Conservation (phyloP, 352 stramenopile genomes). For the Pythium myriotylum region DNA sequence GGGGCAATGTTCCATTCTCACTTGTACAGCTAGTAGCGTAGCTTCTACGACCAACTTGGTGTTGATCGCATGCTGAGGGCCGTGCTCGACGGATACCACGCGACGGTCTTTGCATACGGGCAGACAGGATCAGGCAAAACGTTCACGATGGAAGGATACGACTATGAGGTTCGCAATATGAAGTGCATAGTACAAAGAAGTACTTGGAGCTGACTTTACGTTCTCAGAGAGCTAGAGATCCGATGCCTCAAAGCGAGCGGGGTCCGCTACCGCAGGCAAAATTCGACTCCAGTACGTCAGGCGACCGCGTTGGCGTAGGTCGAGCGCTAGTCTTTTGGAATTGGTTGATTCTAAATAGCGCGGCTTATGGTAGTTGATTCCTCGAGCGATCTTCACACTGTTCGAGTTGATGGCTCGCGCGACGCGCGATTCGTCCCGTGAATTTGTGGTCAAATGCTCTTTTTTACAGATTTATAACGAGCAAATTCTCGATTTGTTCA, state of each 20-base stretch:
- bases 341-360: too few species aligned
- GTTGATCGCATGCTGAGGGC: constrained; percentile 37
- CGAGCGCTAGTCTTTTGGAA: background rate
- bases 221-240: constrained; percentile 10
- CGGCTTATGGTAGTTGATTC: constrained; percentile 39
- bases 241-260: background rate
- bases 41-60: constrained; percentile 45
- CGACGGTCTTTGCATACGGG: constrained; percentile 60
- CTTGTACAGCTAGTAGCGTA: constrained; percentile 25
- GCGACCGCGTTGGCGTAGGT: constrained; percentile 40
- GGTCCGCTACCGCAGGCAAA: constrained; percentile 18
- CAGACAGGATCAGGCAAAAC: constrained; percentile 64
- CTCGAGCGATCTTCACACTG: constrained; percentile 46
- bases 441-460: constrained; percentile 49
- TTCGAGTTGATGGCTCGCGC: constrained; percentile 35
- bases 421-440: constrained; percentile 19
- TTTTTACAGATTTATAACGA: constrained; percentile 58
- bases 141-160: constrained; percentile 66
- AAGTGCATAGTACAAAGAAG: too few species aligned
- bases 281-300: constrained; percentile 10
- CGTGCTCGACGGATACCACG: constrained; percentile 46
- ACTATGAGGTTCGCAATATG: constrained; percentile 60
- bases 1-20: too few species aligned
- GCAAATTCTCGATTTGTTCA: constrained; percentile 52
- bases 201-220: too few species aligned